Base-by-base conservation (phyloP, 2,329 filamentous ascomycete species). In the Nemania abortiva region DNA sequence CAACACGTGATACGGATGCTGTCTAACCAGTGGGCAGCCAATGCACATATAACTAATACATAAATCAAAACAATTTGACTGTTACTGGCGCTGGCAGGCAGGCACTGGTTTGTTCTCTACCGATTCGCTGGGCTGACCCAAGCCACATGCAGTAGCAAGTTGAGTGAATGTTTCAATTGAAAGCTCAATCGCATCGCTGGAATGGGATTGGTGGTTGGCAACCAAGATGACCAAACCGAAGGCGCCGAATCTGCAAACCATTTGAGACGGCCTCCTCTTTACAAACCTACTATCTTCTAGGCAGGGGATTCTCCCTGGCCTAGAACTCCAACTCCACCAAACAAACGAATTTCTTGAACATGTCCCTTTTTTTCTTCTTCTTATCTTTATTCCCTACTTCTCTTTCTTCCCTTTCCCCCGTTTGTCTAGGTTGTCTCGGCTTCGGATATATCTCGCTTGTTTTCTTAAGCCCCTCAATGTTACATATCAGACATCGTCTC, bases 131-230 rank as follows among this genome's bases (percentile, higher is more conserved):
- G 45, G 29, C 42, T 9, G 20, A 29, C 50, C 55, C 52, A 39
- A 42, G 52, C 22, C 37, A 29, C 37, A 20, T 34, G 47, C 63
- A 54, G 27, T 11, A 10, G 49, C 9, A 39, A 24, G 47, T 24
- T 20, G 15, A 49, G 34, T 47, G 37, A 24, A 42, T 52, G 53
- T 63, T 55, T 63, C 53, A 56, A 37, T 56, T 6, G 34, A 45
- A 22, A 42, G 5, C 10, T 34, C 50, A n/a, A 55, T 55, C n/a
- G 27, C 50, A 27, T 52, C 52, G n/a, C 52, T 24, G 20, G 13
- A 47, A 47, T 27, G 24, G 39, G 15, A 47, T 29, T 29, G 55
- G 39, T 47, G 55, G 37, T 56, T 37, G 60, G 39, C 18, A 34
- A 55, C 15, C 13, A 53, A 37, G 49, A 22, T 42, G 34, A 6